A percentile compares a stretch with the other conserved stretches of the same genome.
These are phyloP conservation scores for Euphorbia corollata DNA, from an alignment of 441 rosid species.

Conservation along the genomic window DNA sequence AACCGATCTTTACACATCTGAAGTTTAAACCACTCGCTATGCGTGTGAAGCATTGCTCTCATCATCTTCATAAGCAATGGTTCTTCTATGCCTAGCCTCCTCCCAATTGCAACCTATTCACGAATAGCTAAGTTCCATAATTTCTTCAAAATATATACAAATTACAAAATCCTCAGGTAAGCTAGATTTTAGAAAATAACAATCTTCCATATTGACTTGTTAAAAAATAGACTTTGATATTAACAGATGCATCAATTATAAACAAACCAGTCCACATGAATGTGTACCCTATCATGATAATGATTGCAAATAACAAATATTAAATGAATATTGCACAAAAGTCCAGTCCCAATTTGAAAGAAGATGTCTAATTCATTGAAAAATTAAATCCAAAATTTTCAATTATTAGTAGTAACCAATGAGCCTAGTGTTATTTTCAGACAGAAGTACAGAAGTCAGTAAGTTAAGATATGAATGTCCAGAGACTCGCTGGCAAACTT, in stretches of 20 bases:
- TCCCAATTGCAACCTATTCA: constrained; percentile 64
- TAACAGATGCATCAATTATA: background rate
- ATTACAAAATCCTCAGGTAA: background rate
- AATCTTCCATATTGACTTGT: background rate
- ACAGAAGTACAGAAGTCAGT: background rate
- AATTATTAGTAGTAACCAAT: background rate
- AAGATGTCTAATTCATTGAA: background rate
- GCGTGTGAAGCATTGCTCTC: constrained; percentile 78
- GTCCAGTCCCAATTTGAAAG: background rate
- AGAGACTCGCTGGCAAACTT: background rate
- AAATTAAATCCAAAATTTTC: background rate
- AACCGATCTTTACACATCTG: constrained; percentile 95
- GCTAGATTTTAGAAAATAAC: background rate
- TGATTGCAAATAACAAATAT: background rate
- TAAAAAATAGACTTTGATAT: background rate
- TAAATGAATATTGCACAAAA: background rate
- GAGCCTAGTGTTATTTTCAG: background rate
- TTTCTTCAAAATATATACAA: background rate
- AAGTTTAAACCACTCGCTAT: constrained; percentile 81
- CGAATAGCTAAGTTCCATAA: background rate
- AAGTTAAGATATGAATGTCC: background rate
- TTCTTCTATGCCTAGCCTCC: constrained; percentile 74
- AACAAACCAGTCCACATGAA: background rate
- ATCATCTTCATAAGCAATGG: constrained; percentile 84
- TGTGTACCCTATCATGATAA: no score